Evolutionary conservation across 2,329 filamentous ascomycete genomes (phyloP), one percentile per base, ranked within the genome.

Genomic region (Aspergillus calidoustus): DNA sequence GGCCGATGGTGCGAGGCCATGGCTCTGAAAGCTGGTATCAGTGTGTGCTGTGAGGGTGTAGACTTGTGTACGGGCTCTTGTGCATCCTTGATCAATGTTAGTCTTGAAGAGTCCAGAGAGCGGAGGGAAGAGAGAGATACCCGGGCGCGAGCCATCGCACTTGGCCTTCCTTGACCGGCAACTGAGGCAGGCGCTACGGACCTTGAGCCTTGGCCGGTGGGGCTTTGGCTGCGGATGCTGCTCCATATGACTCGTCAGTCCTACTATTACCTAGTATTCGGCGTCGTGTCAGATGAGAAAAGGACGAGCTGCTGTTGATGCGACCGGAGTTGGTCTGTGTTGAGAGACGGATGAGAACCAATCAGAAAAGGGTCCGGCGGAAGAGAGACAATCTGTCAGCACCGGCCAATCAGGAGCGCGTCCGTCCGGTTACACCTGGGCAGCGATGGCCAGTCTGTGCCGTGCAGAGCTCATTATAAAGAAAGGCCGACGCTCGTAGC

Each of bases 111-210:
- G 7, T 8, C n/a, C 5, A 3, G 19, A 19, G 30, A 22, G 13
- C 5, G 22, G 50, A 28, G n/a, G 7, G 38, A 11, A 17, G 41
- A 22, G 11, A 49, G 23, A 41, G 28, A 31, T 65, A 67, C 65
- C 61, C 6, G 64, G 66, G 17, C 61, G 64, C 34, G 44, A 19
- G 9, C 66, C 66, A 31, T 68, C 65, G 22, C 66, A 68, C 62
- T 68, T 68, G 11, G 50, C 30, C 54, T 68, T 68, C 15, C 66
- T 61, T 30, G 46, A 58, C 4, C 66, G 66, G 54, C 66, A 68
- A 11, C 53, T 47, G 31, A 65, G 59, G 50, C 66, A 68, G 31
- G 66, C 66, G 19, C n/a, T 65, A 17, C 61, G 52, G 49, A 64
- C 58, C 63, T 47, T 68, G 38, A 68, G 46, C 19, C 66, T 64